Base-by-base conservation (phyloP, 345 rosid genomes). In the Odontarrhena argentea region DNA sequence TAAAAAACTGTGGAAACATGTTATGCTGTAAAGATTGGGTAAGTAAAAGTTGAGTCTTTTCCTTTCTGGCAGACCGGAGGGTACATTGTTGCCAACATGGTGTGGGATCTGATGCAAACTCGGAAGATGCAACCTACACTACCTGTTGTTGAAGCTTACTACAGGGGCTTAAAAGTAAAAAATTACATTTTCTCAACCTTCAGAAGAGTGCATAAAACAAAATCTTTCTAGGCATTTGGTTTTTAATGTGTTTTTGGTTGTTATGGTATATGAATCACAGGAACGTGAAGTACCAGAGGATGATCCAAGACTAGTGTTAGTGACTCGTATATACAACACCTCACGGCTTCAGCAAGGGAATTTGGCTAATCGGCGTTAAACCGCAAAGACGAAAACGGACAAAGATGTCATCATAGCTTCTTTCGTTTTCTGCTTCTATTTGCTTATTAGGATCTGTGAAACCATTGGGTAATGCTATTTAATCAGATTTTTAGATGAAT, bases 41-140 rank as follows among this genome's bases (percentile, higher is more conserved):
- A 46, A 34, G 30, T 6, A 14, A 15, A 44, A 24, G 50, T 67
- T n/a, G 11, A 14, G 34, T 3, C 7, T 7, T 22, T 44, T 13
- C 8, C 10, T 48, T 49, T 57, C 9, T 15, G 42, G 57, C 87
- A 88, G 99, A 78, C 80, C 13, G 97, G 97, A 58, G 99, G 96
- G 36, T 94, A 87, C 74, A 83, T 89, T 13, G 81, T 72, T 58
- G 97, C 99, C 67, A 91, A 94, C 78, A 84, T 67, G 67, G 68
- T 89, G 73, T 94, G 99, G 99, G 96, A 94, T 79, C 68, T 94
- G 70, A 86, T 88, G 92, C 91, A 81, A 79, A 77, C 87, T 49
- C 91, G 91, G 45, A 83, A 76, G 0, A 12, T 75, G n/a, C 46
- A 38, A 30, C 85, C 82, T 1, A 26, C 78, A 8, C 73, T 79